phyloP scores from a whole-genome alignment of 2,329 filamentous ascomycete genomes.

The Dothidotthia symphoricarpi region DNA sequence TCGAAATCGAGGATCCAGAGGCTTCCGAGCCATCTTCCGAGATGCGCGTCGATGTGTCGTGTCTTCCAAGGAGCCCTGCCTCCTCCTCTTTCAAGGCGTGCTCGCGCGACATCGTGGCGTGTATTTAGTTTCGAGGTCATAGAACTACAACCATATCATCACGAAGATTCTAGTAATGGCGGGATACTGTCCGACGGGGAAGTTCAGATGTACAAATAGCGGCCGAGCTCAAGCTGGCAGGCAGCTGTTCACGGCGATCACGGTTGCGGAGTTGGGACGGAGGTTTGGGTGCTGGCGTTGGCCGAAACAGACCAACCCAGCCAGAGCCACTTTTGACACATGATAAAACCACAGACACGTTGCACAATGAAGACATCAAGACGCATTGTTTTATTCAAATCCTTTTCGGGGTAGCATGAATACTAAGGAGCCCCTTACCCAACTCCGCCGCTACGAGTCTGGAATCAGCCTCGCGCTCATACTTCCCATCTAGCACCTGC shows the following conservation, averaged over 20 bases:
- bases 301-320: conserved; percentile 33
- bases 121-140: conserved; percentile 1
- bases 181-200: neutral
- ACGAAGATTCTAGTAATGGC: neutral
- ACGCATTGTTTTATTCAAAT: conserved; percentile 27
- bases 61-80: conserved; percentile 46
- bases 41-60: conserved; percentile 29
- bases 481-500: too few relatives aligned
- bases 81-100: conserved; percentile 44
- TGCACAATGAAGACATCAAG: conserved; percentile 25
- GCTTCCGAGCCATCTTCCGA: conserved; percentile 44
- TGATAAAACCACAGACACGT: conserved; percentile 9
- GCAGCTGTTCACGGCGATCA: conserved; percentile 8
- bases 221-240: conserved; percentile 4
- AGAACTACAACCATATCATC: conserved; percentile 16
- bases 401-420: conserved; percentile 14
- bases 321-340: conserved; percentile 17
- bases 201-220: conserved; percentile 1
- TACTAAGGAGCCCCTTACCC: conserved; percentile 6
- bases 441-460: conserved; percentile 1
- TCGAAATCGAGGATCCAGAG: conserved; percentile 75
- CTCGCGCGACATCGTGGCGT: conserved; percentile 35
- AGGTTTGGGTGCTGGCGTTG: conserved; percentile 25
- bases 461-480: conserved; percentile 1
- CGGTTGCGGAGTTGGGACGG: conserved; percentile 28